Conservation (phyloP, 2,329 filamentous ascomycete genomes). For the Fusarium nurragi region DNA sequence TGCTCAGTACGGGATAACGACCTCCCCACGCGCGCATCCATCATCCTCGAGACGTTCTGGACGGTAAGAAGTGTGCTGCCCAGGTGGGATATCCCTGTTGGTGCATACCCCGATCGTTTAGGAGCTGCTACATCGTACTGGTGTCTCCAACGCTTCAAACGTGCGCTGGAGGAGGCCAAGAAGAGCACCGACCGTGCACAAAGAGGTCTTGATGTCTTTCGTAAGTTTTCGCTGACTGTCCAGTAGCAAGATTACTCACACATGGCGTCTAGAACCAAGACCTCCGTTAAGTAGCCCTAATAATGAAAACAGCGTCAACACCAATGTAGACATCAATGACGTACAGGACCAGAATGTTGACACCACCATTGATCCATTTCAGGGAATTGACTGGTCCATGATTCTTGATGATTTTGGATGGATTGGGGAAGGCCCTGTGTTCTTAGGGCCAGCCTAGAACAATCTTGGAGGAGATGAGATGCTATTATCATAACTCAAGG, state of each 20-base stretch:
- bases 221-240: slow-evolving; percentile 35
- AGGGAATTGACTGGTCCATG: slow-evolving; percentile 61
- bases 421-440: slow-evolving; percentile 47
- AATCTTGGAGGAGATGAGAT: background rate
- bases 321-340: slow-evolving; percentile 6
- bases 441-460: slow-evolving; percentile 44
- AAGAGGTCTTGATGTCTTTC: slow-evolving; percentile 45
- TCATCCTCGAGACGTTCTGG: slow-evolving; percentile 62
- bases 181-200: slow-evolving; percentile 46
- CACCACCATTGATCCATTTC: slow-evolving; percentile 49
- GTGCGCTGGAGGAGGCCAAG: slow-evolving; percentile 52
- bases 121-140: slow-evolving; percentile 61
- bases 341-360: slow-evolving; percentile 34
- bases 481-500: background rate
- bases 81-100: slow-evolving; percentile 52
- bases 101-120: slow-evolving; percentile 57
- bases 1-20: slow-evolving; percentile 61
- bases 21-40: slow-evolving; percentile 56
- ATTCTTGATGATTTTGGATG: slow-evolving; percentile 63
- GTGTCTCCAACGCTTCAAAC: slow-evolving; percentile 60
- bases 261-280: slow-evolving; percentile 2
- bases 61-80: slow-evolving; percentile 52
- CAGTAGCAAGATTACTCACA: background rate
- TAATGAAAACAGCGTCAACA: background rate
- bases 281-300: background rate